Percentiles rank a stretch among this genome's conserved stretches.
Evolutionary conservation across 768 basidiomycete genomes (phyloP).

Genomic region (Cytidiella melzeri): DNA sequence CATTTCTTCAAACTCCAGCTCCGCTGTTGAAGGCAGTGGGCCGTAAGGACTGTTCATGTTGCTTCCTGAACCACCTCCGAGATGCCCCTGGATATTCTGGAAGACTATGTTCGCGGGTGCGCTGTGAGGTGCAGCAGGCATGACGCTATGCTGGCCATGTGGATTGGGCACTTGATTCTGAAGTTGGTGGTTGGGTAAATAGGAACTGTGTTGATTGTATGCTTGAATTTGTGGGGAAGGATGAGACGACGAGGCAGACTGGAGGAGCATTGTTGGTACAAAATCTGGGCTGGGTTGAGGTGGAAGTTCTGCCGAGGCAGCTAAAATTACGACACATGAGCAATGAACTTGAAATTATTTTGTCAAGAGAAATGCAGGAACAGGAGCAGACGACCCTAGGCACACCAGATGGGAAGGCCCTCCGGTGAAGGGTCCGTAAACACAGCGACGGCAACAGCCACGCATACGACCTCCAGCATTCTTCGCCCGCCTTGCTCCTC

Average conservation of each 20-base stretch:
- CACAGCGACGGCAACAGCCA: no score
- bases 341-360: no score
- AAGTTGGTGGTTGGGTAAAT: constrained; percentile 14
- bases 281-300: constrained; percentile 53
- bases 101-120: constrained; percentile 76
- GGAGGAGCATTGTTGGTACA: constrained; percentile 55
- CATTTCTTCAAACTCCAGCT: constrained; percentile 61
- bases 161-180: constrained; percentile 9
- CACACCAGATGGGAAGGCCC: not conserved
- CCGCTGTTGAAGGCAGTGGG: constrained; percentile 36
- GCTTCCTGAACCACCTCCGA: not conserved
- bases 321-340: constrained; percentile 29
- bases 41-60: constrained; percentile 22
- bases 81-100: constrained; percentile 28
- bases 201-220: constrained; percentile 23
- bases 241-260: constrained; percentile 10
- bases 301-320: constrained; percentile 60
- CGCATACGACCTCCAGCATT: no score
- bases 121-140: constrained; percentile 35
- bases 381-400: not conserved
- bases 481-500: no score
- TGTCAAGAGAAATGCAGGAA: not conserved
- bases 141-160: constrained; percentile 17
- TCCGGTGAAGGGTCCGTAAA: no score
- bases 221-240: not conserved